phyloP scores from a whole-genome alignment of 805 yeast species.

The Jamesozyma spencerorum region DNA sequence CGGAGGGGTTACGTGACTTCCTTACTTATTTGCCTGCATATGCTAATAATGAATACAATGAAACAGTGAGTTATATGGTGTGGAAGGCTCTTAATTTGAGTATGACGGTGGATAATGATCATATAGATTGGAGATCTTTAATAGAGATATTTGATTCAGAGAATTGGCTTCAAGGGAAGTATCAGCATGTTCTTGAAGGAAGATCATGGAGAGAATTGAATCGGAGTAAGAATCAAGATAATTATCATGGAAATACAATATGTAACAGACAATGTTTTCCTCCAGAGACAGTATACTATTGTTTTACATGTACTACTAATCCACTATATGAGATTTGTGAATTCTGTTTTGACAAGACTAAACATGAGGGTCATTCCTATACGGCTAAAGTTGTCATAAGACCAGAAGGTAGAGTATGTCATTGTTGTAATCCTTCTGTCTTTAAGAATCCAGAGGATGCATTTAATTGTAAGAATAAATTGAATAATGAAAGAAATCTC shows the following conservation, averaged over 20 bases:
- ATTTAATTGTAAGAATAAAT: slow-evolving; percentile 14
- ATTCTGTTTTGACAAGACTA: slow-evolving; percentile 58
- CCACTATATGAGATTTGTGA: slow-evolving; percentile 46
- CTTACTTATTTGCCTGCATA: slow-evolving; percentile 21
- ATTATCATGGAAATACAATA: slow-evolving; percentile 19
- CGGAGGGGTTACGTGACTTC: slow-evolving; percentile 18
- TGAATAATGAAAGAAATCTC: slow-evolving; percentile 10
- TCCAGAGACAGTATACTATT: slow-evolving; percentile 25
- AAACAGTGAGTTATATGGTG: slow-evolving; percentile 18
- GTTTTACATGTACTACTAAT: slow-evolving; percentile 27
- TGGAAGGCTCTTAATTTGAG: slow-evolving; percentile 22
- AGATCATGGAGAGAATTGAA: slow-evolving; percentile 13
- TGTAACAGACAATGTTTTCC: slow-evolving; percentile 24
- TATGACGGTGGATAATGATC: slow-evolving; percentile 8
- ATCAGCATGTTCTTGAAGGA: slow-evolving; percentile 10
- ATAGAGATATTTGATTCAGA: slow-evolving; percentile 12
- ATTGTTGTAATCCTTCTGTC: slow-evolving; percentile 26
- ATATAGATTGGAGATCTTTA: slow-evolving; percentile 20
- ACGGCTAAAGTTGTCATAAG: slow-evolving; percentile 21
- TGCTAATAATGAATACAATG: slow-evolving; percentile 20
- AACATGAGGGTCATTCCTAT: slow-evolving; percentile 56
- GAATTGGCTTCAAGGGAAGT: slow-evolving; percentile 16
- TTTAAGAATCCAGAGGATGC: slow-evolving; percentile 16
- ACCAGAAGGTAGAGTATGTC: slow-evolving; percentile 27
- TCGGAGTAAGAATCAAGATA: slow-evolving; percentile 1